Conservation (phyloP, 23 red algal genomes). For the Agarophyton chilense region DNA sequence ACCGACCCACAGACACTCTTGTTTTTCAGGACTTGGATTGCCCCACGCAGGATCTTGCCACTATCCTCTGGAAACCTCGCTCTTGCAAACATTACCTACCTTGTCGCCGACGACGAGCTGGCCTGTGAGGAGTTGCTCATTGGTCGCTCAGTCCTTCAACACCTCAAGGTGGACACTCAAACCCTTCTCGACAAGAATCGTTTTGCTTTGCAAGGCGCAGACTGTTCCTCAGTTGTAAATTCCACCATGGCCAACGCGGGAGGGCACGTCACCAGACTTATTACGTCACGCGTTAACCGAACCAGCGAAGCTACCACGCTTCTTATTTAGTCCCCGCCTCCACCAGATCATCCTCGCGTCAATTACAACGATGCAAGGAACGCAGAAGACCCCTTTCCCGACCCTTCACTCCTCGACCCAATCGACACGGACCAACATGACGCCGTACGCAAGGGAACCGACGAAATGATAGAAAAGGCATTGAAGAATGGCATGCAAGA, state of each 20-base stretch:
- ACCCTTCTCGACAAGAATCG: neutral
- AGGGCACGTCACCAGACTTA: neutral
- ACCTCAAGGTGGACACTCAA: neutral
- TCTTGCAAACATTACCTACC: neutral
- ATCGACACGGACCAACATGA: constrained; percentile 26
- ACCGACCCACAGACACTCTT: no score
- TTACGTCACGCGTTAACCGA: neutral
- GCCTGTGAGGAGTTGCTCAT: neutral
- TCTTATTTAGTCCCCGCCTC: no score
- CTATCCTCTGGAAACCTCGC: neutral
- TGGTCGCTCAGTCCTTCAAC: neutral
- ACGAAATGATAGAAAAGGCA: neutral
- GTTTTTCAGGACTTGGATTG: neutral
- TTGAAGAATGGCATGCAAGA: neutral
- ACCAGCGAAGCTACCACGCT: neutral
- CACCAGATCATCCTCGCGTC: neutral
- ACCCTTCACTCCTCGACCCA: constrained; percentile 1
- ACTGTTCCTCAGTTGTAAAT: neutral
- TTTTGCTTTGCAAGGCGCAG: neutral
- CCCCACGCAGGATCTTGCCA: neutral
- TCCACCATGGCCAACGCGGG: neutral
- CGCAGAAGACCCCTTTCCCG: constrained; percentile 22
- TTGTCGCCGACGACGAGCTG: neutral
- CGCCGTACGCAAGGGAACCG: neutral
- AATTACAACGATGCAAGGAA: neutral